A percentile compares a stretch with the other conserved stretches of the same genome.
Evolutionary conservation across 352 stramenopile genomes (phyloP).

Genomic region (Blastocystis sp.): DNA sequence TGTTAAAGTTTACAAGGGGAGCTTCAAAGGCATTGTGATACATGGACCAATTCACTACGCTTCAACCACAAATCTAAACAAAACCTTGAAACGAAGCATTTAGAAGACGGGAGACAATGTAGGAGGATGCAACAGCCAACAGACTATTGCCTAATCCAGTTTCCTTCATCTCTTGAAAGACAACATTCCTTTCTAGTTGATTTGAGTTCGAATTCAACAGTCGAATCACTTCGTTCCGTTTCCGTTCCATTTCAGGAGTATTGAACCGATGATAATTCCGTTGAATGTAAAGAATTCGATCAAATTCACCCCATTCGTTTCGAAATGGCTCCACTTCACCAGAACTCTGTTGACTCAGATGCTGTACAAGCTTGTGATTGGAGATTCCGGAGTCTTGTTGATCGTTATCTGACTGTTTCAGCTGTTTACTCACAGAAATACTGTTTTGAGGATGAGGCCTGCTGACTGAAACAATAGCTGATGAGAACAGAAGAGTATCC

Average conservation of each 20-base stretch:
- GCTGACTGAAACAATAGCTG: not conserved
- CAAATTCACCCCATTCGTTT: not conserved
- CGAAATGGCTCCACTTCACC: not conserved
- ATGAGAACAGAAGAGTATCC: not conserved
- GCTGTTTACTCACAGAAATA: not conserved
- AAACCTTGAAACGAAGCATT: conserved; percentile 53
- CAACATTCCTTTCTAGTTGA: not conserved
- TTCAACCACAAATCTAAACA: not conserved
- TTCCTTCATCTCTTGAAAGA: conserved; percentile 54
- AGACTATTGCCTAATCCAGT: conserved; percentile 51
- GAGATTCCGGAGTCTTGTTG: no score
- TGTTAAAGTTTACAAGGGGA: not conserved
- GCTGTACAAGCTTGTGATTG: no score
- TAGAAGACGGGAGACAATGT: conserved; percentile 19
- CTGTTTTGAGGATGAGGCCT: not conserved
- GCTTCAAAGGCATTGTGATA: conserved; percentile 8
- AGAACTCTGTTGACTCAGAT: not conserved
- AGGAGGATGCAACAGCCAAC: conserved; percentile 10
- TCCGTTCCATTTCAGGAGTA: not conserved
- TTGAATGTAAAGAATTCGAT: conserved; percentile 40
- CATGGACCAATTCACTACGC: conserved; percentile 23
- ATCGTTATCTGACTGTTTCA: not conserved
- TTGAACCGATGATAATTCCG: conserved; percentile 18
- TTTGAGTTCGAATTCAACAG: not conserved
- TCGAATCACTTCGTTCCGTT: not conserved